Evolutionary conservation across 176 grass and related monocot genomes (phyloP), one percentile per base, ranked within the genome.

Genomic region (Eleusine coracana): DNA sequence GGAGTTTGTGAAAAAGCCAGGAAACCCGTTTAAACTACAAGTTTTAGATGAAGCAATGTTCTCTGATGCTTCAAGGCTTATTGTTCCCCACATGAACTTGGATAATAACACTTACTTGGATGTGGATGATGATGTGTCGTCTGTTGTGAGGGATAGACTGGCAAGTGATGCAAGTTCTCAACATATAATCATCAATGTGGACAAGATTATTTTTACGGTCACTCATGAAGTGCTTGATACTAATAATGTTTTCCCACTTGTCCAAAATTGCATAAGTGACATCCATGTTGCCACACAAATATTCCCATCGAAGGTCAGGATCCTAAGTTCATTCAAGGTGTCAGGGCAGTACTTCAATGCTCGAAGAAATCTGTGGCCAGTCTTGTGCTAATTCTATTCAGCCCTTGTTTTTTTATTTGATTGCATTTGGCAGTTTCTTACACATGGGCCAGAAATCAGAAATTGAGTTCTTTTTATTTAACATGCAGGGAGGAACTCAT

Each of bases 1-100:
- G 21, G 93, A 92, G 77, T 96, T 96, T 76, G 88, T 92, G 72
- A 91, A 87, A 81, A 96, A 91, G 39, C 93, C 93, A 78, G 93
- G 93, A 68, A 96, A 88, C 84, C 85, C 86, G 68, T 96, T 96
- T 81, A 92, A 90, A 74, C 64, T 92, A 69, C 92, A 88, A 80
- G 63, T 92, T 70, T 91, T 92, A 23, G 60, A 96, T 76, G 86
- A 89, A 75, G 81, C 73, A 62, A 31, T 80, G 46, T 85, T 83
- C 36, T 80, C 80, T 58, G 74, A 83, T 92, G 63, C 75, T 86
- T 39, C 42, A 70, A 88, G 79, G 75, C 61, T 79, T 23, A 61
- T n/a, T n/a, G 25, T 79, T 83, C 84, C 83, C 76, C 44, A 79
- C 65, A 37, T 42, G 52, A 76, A 70, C 71, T 79, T 78, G 54